Base-by-base conservation (phyloP, 1,284 basidiomycete genomes). In the Trichosporon inkin region DNA sequence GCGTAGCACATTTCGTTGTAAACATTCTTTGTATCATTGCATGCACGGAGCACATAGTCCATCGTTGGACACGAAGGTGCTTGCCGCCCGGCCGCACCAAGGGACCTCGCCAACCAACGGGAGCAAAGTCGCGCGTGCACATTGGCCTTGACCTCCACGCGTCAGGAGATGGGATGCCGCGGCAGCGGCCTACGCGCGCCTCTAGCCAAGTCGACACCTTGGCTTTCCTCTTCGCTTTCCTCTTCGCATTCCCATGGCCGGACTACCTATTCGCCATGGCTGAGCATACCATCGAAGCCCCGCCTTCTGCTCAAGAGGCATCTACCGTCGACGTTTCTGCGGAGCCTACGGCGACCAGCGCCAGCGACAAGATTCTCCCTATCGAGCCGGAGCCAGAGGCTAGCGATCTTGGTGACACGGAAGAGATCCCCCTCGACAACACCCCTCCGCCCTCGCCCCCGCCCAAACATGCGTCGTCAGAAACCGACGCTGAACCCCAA, bases 1-100 rank as follows among this genome's bases (percentile, higher is more conserved):
- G 58, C 58, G 51, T 64, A 47, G 60, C 24, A n/a, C 24, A 19
- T 28, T 32, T 32, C 44, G 44, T 64, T 64, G 60, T 64, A 64
- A 60, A 51, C 38, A 51, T 52, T 54, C 49, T 40, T 53, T 53
- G 57, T 58, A 56, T 38, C 36, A 44, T 51, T 47, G 44, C 24
- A 49, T 49, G 44, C 44, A 49, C 28, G 17, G 52, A 53, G 36
- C 13, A 35, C 16, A 32, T n/a, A 10, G 14, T 32, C 44, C n/a
- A 8, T 40, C 13, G 38, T 6, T n/a, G 44, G 22, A 28, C 44
- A 17, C 5, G 24, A 22, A 28, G 24, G 6, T 22, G 24, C 5
- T 24, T 4, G 16, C 6, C 24, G 44, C 22, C 44, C 6, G 22
- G 20, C 20, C 20, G 20, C 22, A 13, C 14, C 2, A 16, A n/a